phyloP scores from a whole-genome alignment of 176 grass and related monocot species.

The Thalia dealbata region DNA sequence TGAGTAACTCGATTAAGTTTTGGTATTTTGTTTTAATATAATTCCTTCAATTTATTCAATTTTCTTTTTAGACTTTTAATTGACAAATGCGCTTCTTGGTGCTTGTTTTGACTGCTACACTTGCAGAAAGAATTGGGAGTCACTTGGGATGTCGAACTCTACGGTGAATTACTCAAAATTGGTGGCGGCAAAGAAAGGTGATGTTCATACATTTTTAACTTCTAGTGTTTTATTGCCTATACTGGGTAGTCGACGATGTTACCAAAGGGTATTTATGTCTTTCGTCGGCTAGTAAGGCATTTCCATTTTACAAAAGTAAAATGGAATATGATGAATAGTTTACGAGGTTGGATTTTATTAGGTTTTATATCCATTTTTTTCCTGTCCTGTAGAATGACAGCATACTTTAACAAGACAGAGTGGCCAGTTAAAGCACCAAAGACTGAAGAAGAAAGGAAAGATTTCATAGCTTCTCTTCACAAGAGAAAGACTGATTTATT shows the following conservation, averaged over 20 bases:
- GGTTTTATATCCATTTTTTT: not conserved
- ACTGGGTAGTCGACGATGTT: not conserved
- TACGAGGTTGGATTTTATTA: too few species aligned
- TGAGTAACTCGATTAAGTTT: not conserved
- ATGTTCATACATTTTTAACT: not conserved
- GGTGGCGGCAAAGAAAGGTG: conserved; percentile 97
- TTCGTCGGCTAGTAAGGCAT: too few species aligned
- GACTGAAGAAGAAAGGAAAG: conserved; percentile 66
- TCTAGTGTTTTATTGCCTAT: not conserved
- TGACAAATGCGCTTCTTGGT: not conserved
- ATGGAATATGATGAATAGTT: too few species aligned
- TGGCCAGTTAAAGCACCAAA: conserved; percentile 77
- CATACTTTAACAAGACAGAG: conserved; percentile 81
- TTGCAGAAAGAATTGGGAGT: conserved; percentile 80
- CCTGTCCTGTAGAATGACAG: conserved; percentile 52
- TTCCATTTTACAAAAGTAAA: too few species aligned
- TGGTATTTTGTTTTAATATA: not conserved
- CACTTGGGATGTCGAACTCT: conserved; percentile 72
- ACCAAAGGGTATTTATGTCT: too few species aligned
- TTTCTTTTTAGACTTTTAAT: not conserved
- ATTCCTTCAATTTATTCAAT: not conserved
- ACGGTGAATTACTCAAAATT: conserved; percentile 91
- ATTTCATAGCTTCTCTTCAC: conserved; percentile 85
- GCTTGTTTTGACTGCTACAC: not conserved
- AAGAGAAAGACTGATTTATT: conserved; percentile 95